Percentiles rank a stretch among this genome's conserved stretches.
phyloP scores from a whole-genome alignment of 2,329 filamentous ascomycete species.

The Chaetomiaceae sp. region DNA sequence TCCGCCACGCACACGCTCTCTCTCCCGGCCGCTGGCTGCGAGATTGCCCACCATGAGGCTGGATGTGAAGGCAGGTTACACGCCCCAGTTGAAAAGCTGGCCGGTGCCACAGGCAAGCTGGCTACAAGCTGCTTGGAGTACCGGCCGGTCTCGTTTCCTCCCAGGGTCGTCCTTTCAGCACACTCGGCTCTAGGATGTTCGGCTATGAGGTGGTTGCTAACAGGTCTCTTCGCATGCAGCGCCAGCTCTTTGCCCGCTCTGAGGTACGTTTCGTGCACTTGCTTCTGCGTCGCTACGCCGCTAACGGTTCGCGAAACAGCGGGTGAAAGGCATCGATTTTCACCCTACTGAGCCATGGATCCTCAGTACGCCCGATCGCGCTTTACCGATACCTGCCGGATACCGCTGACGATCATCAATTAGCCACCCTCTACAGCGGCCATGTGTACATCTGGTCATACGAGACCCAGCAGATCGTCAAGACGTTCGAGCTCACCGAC shows the following conservation, averaged over 20 bases:
- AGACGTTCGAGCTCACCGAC: slow-evolving; percentile 98
- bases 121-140: slow-evolving; percentile 13
- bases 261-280: slow-evolving; percentile 19
- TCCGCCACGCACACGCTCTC: slow-evolving; percentile 9
- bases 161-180: background rate
- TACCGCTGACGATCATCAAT: slow-evolving; percentile 13
- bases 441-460: slow-evolving; percentile 99
- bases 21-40: slow-evolving; percentile 2
- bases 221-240: slow-evolving; percentile 23
- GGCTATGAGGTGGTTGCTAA: slow-evolving; percentile 18
- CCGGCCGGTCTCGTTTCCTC: background rate
- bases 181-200: background rate
- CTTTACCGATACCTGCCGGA: background rate
- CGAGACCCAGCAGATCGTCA: slow-evolving; percentile 92
- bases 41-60: slow-evolving; percentile 26
- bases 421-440: slow-evolving; percentile 79
- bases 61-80: slow-evolving; percentile 25
- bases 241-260: slow-evolving; percentile 28
- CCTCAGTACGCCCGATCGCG: slow-evolving; percentile 47
- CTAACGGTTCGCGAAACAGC: slow-evolving; percentile 64
- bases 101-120: slow-evolving; percentile 12
- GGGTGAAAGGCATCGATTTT: slow-evolving; percentile 96
- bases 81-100: background rate
- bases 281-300: slow-evolving; percentile 4
- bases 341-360: slow-evolving; percentile 96